A percentile compares a stretch with the other conserved stretches of the same genome.
Evolutionary conservation across 169 alveolate genomes (phyloP).

Genomic region (Cryptosporidium parvum): DNA sequence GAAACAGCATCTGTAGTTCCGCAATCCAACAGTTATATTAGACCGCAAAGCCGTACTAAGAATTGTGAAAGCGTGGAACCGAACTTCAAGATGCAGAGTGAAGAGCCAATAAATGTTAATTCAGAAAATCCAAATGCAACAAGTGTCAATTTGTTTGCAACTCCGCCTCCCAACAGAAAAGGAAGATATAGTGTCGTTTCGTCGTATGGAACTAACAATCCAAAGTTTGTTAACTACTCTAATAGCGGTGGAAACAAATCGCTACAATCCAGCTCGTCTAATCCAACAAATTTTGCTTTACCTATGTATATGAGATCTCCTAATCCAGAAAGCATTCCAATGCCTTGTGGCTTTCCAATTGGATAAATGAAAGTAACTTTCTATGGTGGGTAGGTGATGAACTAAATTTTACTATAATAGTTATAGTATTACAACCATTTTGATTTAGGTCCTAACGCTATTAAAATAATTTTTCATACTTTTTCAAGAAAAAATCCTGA

Average conservation of each 20-base stretch:
- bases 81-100: not conserved
- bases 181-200: conserved; percentile 47
- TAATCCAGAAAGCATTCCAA: conserved; percentile 71
- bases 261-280: conserved; percentile 28
- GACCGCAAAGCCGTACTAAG: conserved; percentile 74
- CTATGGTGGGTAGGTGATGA: not conserved
- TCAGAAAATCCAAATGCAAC: not conserved
- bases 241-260: conserved; percentile 41
- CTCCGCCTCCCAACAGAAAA: conserved; percentile 58
- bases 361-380: not conserved
- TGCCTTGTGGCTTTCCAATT: conserved; percentile 75
- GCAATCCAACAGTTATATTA: conserved; percentile 21
- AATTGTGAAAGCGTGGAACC: conserved; percentile 27
- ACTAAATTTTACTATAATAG: not conserved
- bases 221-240: not conserved
- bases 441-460: conserved; percentile 18
- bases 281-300: conserved; percentile 71
- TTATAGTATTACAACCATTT: not conserved
- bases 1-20: not conserved
- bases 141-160: conserved; percentile 13
- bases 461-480: not conserved
- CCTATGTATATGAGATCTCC: conserved; percentile 77
- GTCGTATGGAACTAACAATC: conserved; percentile 55
- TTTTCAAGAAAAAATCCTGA: not conserved
- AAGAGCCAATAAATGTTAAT: not conserved